phyloP scores from a whole-genome alignment of 371 early-diverging fungal species.

The Zancudomyces culisetae region DNA sequence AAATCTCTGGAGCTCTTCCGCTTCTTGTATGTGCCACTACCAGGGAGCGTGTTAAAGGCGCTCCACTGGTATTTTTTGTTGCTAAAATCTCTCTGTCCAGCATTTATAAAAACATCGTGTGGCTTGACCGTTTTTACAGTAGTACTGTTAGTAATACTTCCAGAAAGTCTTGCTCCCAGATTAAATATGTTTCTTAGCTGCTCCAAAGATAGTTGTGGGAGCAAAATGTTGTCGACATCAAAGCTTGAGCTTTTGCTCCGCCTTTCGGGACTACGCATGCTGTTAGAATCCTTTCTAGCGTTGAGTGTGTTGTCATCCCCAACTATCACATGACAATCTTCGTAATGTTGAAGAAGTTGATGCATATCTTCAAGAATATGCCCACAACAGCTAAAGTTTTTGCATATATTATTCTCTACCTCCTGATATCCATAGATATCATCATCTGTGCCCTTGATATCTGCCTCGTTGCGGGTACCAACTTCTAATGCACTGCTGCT shows the following conservation, averaged over 20 bases:
- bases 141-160: background rate
- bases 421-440: slow-evolving; percentile 57
- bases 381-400: slow-evolving; percentile 83
- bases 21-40: background rate
- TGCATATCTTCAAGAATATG: slow-evolving; percentile 59
- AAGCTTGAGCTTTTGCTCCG: background rate
- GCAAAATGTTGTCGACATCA: background rate
- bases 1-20: background rate
- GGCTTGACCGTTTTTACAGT: background rate
- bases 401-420: slow-evolving; percentile 69
- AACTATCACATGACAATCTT: slow-evolving; percentile 73
- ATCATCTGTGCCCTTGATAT: too few relatives aligned
- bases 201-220: background rate
- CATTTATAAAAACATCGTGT: background rate
- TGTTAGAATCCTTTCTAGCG: background rate
- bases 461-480: too few relatives aligned
- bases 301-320: slow-evolving; percentile 45
- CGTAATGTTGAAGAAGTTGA: slow-evolving; percentile 80
- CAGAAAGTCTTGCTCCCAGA: background rate
- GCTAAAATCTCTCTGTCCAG: background rate
- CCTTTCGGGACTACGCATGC: background rate
- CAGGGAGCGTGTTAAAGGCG: too few relatives aligned
- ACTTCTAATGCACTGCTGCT: too few relatives aligned
- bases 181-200: background rate
- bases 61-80: background rate